Evolutionary conservation across 2,329 filamentous ascomycete species (phyloP).

Genomic region (Nothophaeocryptopus gaeumannii): DNA sequence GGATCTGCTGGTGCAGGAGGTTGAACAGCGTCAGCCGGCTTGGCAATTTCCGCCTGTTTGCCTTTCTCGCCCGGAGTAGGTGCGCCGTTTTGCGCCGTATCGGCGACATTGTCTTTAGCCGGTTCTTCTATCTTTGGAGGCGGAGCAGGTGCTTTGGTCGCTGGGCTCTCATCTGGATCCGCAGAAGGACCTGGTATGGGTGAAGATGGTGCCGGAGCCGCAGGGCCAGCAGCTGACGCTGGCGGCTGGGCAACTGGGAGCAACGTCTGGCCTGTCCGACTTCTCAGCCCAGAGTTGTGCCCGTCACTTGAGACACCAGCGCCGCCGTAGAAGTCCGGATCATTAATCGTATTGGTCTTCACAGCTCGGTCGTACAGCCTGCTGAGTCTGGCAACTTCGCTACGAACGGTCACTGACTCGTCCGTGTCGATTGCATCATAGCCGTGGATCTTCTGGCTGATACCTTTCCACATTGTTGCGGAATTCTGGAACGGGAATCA

Average conservation of each 20-base stretch:
- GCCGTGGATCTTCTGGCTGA: slow-evolving; percentile 42
- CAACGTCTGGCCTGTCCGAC: slow-evolving; percentile 17
- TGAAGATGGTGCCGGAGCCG: slow-evolving; percentile 10
- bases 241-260: slow-evolving; percentile 10
- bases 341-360: slow-evolving; percentile 39
- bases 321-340: slow-evolving; percentile 41
- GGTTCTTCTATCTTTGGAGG: slow-evolving; percentile 12
- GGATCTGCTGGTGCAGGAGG: slow-evolving; percentile 7
- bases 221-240: slow-evolving; percentile 5
- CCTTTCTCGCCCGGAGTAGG: slow-evolving; percentile 1
- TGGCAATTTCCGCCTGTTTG: slow-evolving; percentile 1
- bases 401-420: slow-evolving; percentile 42
- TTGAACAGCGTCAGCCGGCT: not conserved
- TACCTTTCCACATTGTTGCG: slow-evolving; percentile 45
- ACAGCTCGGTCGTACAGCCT: slow-evolving; percentile 40
- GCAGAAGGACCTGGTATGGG: slow-evolving; percentile 8
- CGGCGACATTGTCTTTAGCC: not conserved
- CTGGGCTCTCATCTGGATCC: slow-evolving; percentile 32
- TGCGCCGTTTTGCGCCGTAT: not conserved
- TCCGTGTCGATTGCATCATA: slow-evolving; percentile 48
- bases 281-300: slow-evolving; percentile 25
- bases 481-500: slow-evolving; percentile 30
- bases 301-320: slow-evolving; percentile 26
- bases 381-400: slow-evolving; percentile 36
- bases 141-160: slow-evolving; percentile 18